Conservation (phyloP, 768 basidiomycete genomes). For the Mycena kentingensis region DNA sequence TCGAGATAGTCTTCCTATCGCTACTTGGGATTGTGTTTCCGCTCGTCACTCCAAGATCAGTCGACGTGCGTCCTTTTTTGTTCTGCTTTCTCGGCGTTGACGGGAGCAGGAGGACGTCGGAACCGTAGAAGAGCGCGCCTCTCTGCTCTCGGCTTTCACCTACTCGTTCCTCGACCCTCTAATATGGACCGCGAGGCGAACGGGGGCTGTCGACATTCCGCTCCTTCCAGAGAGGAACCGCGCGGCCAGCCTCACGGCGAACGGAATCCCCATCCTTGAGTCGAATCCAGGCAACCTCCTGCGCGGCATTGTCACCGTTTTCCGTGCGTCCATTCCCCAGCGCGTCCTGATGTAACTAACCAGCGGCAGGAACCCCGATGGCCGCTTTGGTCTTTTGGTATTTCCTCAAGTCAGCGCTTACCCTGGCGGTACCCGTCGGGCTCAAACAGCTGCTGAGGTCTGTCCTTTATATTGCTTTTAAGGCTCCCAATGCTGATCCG, state of each 20-base stretch:
- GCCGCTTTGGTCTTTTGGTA: slow-evolving; percentile 7
- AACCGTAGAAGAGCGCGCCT: slow-evolving; percentile 40
- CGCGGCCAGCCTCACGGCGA: not conserved
- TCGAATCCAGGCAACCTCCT: not conserved
- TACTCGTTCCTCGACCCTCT: slow-evolving; percentile 38
- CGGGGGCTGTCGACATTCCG: slow-evolving; percentile 20
- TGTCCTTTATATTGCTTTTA: not conserved
- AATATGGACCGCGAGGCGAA: slow-evolving; percentile 21
- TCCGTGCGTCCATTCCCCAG: not conserved
- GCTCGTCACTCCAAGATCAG: not conserved
- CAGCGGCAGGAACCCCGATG: not conserved
- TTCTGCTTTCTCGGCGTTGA: not conserved
- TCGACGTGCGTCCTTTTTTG: too few relatives aligned
- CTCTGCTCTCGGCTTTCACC: slow-evolving; percentile 34
- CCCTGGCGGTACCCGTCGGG: not conserved
- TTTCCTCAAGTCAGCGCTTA: slow-evolving; percentile 40
- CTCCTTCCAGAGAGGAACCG: not conserved
- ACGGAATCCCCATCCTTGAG: not conserved
- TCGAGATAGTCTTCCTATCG: not conserved
- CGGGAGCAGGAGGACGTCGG: slow-evolving; percentile 6
- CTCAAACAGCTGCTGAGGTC: not conserved
- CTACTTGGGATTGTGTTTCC: not conserved
- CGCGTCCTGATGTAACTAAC: not conserved
- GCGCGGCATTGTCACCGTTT: not conserved
- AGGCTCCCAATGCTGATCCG: not conserved